phyloP scores from a whole-genome alignment of 2,329 filamentous ascomycete genomes.

The Dactylonectria macrodidyma region DNA sequence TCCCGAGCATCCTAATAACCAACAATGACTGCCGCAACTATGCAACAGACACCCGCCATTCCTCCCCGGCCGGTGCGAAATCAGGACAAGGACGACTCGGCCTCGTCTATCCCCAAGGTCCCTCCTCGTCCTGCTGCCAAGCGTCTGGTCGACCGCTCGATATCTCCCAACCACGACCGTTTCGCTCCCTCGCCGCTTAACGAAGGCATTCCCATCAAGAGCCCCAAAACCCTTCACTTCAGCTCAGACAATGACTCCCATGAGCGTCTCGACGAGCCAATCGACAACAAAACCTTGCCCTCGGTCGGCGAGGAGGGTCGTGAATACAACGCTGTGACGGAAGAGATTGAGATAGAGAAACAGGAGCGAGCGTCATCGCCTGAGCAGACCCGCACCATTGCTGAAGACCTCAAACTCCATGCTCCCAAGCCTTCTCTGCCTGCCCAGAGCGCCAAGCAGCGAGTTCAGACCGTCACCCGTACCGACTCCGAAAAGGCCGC shows the following conservation, averaged over 20 bases:
- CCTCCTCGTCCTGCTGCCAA: constrained; percentile 83
- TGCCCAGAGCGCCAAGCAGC: constrained; percentile 83
- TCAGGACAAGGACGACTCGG: constrained; percentile 61
- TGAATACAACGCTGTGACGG: constrained; percentile 80
- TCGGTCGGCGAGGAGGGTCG: constrained; percentile 90
- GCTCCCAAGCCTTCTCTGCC: constrained; percentile 91
- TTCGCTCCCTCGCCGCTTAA: constrained; percentile 91
- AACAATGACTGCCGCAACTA: constrained; percentile 66
- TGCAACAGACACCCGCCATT: constrained; percentile 66
- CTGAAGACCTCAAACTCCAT: constrained; percentile 86
- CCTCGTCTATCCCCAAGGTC: constrained; percentile 72
- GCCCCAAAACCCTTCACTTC: constrained; percentile 54
- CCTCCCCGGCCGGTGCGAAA: constrained; percentile 70
- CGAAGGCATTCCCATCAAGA: constrained; percentile 71
- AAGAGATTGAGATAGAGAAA: constrained; percentile 57
- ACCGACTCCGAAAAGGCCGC: constrained; percentile 92
- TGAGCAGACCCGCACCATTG: constrained; percentile 83
- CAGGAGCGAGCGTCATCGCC: constrained; percentile 65
- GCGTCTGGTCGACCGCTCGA: constrained; percentile 78
- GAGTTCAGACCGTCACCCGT: constrained; percentile 87
- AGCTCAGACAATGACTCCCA: constrained; percentile 53
- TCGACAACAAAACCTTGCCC: constrained; percentile 80
- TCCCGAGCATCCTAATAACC: constrained; percentile 34
- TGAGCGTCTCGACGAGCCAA: constrained; percentile 57
- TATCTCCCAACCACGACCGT: constrained; percentile 82